Conservation (phyloP, 192 early-diverging fungal species). For the Physocladia obscura region DNA sequence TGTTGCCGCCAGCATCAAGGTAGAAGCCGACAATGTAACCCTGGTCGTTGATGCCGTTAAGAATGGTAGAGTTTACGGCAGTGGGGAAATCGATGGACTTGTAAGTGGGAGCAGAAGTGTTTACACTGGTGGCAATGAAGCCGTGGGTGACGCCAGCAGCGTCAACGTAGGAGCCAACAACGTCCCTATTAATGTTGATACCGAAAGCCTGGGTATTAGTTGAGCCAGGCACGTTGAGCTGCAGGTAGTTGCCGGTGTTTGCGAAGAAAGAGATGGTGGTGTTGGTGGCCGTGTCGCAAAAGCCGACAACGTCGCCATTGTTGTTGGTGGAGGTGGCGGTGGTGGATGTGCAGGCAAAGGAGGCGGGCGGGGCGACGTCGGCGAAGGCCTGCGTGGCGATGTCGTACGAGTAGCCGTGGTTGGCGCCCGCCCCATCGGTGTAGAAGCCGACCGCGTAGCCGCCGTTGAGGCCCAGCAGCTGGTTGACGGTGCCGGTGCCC, state of each 20-base stretch:
- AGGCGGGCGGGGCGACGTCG: background rate
- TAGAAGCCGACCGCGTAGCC: background rate
- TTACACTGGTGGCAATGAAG: background rate
- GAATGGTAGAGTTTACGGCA: background rate
- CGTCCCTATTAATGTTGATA: background rate
- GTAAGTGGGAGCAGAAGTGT: background rate
- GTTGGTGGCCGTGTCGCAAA: background rate
- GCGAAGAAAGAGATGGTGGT: background rate
- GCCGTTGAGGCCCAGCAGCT: background rate
- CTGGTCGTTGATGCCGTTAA: background rate
- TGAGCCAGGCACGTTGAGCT: background rate
- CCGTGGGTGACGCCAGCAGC: background rate
- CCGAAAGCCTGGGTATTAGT: background rate
- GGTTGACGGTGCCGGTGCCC: background rate
- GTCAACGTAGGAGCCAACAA: background rate
- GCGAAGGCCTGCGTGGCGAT: background rate
- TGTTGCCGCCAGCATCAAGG: background rate
- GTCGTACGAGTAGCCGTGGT: constrained; percentile 2
- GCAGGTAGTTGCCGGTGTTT: background rate
- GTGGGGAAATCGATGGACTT: background rate
- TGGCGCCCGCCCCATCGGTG: background rate
- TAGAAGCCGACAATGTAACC: background rate
- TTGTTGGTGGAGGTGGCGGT: background rate
- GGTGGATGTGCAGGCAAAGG: background rate
- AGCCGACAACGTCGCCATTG: background rate